A percentile compares a stretch with the other conserved stretches of the same genome.
Conservation (phyloP, 768 basidiomycete genomes). For the Lentinula lateritia region DNA sequence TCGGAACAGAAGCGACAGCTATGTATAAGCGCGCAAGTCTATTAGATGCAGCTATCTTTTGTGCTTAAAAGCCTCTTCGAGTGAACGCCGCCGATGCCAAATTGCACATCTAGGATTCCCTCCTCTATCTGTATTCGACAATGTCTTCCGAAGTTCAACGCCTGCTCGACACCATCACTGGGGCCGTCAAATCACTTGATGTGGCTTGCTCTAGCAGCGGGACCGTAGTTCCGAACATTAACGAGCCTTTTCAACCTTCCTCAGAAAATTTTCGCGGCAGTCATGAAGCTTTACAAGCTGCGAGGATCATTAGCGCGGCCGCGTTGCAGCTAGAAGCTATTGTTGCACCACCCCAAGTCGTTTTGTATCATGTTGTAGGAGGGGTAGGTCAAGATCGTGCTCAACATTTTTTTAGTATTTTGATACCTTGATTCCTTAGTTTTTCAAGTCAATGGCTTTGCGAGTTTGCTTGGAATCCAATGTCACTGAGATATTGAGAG, state of each 20-base stretch:
- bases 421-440: slow-evolving; percentile 7
- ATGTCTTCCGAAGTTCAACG: slow-evolving; percentile 5
- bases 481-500: slow-evolving; percentile 35
- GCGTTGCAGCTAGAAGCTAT: slow-evolving; percentile 24
- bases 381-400: slow-evolving; percentile 22
- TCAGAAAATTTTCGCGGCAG: not conserved
- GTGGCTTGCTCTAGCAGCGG: not conserved
- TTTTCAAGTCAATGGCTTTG: slow-evolving; percentile 21
- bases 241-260: slow-evolving; percentile 1
- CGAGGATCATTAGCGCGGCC: slow-evolving; percentile 24
- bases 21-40: not conserved
- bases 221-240: not conserved
- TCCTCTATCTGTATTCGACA: not conserved
- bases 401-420: not conserved
- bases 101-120: not conserved
- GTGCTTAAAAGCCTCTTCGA: not conserved
- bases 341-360: slow-evolving; percentile 19
- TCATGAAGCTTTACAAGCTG: slow-evolving; percentile 19
- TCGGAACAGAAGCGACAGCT: slow-evolving; percentile 1
- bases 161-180: slow-evolving; percentile 1
- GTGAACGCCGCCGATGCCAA: slow-evolving; percentile 5
- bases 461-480: slow-evolving; percentile 26
- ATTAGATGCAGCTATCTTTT: not conserved
- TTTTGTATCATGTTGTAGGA: slow-evolving; percentile 17
- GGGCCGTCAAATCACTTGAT: not conserved